Conservation (phyloP, 768 basidiomycete genomes). For the Xanthoconium purpureum region DNA sequence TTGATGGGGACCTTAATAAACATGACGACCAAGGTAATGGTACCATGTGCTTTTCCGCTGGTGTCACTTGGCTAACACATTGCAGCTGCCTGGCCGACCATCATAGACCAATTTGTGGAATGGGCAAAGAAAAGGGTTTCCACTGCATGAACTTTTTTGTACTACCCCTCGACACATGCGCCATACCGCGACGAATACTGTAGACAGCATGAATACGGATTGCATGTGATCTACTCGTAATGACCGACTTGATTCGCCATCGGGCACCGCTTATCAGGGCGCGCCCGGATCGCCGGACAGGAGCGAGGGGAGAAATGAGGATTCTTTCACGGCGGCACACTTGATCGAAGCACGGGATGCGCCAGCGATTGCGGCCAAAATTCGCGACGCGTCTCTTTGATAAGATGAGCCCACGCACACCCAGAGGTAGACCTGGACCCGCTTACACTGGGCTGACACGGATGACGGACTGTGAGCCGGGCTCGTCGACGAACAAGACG, state of each 20-base stretch:
- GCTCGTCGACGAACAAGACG: conserved; percentile 47
- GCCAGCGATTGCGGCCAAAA: conserved; percentile 27
- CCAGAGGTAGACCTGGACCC: neutral
- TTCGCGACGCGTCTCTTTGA: conserved; percentile 21
- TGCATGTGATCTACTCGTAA: neutral
- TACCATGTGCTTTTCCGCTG: conserved; percentile 12
- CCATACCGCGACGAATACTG: conserved; percentile 4
- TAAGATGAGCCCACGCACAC: neutral
- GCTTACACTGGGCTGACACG: conserved; percentile 18
- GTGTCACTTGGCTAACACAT: neutral
- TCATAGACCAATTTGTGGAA: conserved; percentile 81
- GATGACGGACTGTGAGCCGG: conserved; percentile 23
- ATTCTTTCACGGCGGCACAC: conserved; percentile 21
- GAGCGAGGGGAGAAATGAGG: conserved; percentile 34
- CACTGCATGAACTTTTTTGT: conserved; percentile 1
- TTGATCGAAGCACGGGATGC: conserved; percentile 24
- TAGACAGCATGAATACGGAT: conserved; percentile 9
- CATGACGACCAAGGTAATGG: conserved; percentile 71
- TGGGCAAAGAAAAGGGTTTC: conserved; percentile 46
- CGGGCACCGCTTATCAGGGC: conserved; percentile 4
- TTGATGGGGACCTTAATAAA: conserved; percentile 67
- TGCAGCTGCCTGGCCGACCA: conserved; percentile 81
- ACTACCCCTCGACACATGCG: neutral
- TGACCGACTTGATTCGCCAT: conserved; percentile 10
- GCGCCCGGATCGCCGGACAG: conserved; percentile 9